A percentile compares a stretch with the other conserved stretches of the same genome.
Evolutionary conservation across 129 eudicot genomes (phyloP).

Genomic region (Solidago caesia): DNA sequence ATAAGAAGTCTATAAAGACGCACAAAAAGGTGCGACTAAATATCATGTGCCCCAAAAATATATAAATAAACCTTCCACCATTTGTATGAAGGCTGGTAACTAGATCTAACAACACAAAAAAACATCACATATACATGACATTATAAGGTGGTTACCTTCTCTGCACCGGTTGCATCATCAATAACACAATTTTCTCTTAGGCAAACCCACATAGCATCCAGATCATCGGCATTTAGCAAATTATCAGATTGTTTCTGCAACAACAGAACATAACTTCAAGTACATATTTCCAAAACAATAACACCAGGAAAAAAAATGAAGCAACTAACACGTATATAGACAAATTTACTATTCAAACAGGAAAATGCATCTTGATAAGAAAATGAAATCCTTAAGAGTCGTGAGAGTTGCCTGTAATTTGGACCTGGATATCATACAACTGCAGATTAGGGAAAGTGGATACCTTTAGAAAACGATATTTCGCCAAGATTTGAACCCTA

Average conservation of each 20-base stretch:
- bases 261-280: slow-evolving; percentile 16
- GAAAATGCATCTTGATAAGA: background rate
- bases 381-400: background rate
- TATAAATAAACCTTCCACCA: background rate
- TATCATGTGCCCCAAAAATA: background rate
- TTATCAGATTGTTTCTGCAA: slow-evolving; percentile 97
- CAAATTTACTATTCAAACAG: background rate
- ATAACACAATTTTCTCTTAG: slow-evolving; percentile 96
- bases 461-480: slow-evolving; percentile 95
- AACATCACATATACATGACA: background rate
- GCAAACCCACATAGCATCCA: slow-evolving; percentile 99
- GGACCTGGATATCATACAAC: slow-evolving; percentile 4
- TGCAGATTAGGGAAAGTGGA: slow-evolving; percentile 5
- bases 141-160: slow-evolving; percentile 54
- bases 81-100: slow-evolving; percentile 10
- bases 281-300: background rate
- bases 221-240: slow-evolving; percentile 94
- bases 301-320: background rate
- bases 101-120: slow-evolving; percentile 13
- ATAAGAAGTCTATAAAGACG: no score
- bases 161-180: slow-evolving; percentile 99
- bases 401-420: slow-evolving; percentile 1
- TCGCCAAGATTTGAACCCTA: slow-evolving; percentile 95
- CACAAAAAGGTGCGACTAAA: background rate
- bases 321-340: background rate